phyloP scores from a whole-genome alignment of 176 grass and related monocot species.

The Tillandsia leiboldiana region DNA sequence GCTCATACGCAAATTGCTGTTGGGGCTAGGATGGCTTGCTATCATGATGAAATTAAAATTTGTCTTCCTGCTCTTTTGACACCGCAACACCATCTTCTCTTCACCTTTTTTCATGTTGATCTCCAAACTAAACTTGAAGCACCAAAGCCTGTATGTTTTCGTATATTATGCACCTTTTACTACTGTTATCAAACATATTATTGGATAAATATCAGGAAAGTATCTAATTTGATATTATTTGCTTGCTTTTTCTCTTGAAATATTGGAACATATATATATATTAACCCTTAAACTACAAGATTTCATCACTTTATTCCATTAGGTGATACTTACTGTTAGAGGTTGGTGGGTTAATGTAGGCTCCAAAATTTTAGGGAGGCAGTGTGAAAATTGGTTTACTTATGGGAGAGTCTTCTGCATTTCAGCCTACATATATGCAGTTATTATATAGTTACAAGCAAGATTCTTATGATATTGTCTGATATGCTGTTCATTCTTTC shows the following conservation, averaged over 20 bases:
- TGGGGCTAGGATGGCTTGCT: constrained; percentile 70
- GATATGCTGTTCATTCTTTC: constrained; percentile 24
- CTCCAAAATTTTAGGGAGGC: too few relatives aligned
- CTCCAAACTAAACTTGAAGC: constrained; percentile 96
- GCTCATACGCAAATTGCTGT: constrained; percentile 82
- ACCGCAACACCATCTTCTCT: constrained; percentile 91
- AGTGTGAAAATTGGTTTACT: too few relatives aligned
- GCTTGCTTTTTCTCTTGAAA: neutral
- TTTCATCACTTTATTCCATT: too few relatives aligned
- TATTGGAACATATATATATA: neutral
- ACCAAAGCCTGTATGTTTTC: constrained; percentile 68
- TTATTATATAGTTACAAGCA: too few relatives aligned
- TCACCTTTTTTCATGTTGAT: constrained; percentile 92
- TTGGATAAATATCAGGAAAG: too few relatives aligned
- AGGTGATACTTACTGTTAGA: too few relatives aligned
- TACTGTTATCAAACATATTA: too few relatives aligned
- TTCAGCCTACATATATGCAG: too few relatives aligned
- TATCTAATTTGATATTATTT: neutral
- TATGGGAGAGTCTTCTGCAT: too few relatives aligned
- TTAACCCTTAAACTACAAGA: too few relatives aligned
- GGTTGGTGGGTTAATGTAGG: too few relatives aligned
- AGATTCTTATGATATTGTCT: constrained; percentile 8
- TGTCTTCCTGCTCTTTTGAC: constrained; percentile 81
- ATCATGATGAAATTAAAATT: constrained; percentile 97
- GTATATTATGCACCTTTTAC: too few relatives aligned